Conservation (phyloP, 345 rosid species). For the Ceriops tagal region DNA sequence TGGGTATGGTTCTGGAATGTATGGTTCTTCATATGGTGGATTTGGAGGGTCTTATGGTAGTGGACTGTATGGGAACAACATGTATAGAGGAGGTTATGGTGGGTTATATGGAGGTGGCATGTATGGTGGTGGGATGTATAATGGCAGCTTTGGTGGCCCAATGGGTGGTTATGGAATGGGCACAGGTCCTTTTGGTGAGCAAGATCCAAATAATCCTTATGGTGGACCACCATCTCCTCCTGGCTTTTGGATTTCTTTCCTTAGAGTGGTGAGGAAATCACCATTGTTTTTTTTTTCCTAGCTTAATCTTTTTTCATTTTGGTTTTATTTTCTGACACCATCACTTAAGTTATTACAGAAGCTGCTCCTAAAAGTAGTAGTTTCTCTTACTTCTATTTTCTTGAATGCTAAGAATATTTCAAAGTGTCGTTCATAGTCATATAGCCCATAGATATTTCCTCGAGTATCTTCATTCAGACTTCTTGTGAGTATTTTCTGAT, state of each 20-base stretch:
- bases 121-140: slow-evolving; percentile 53
- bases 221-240: slow-evolving; percentile 92
- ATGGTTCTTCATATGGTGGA: slow-evolving; percentile 55
- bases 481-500: neutral
- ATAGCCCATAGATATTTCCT: too few relatives aligned
- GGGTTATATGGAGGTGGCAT: slow-evolving; percentile 62
- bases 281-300: neutral
- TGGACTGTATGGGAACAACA: slow-evolving; percentile 71
- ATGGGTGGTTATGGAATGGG: slow-evolving; percentile 97
- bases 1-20: slow-evolving; percentile 68
- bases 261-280: slow-evolving; percentile 60
- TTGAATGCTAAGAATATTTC: too few relatives aligned
- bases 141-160: slow-evolving; percentile 59
- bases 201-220: slow-evolving; percentile 85
- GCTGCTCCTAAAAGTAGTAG: neutral
- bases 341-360: neutral
- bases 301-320: neutral
- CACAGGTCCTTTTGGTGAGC: slow-evolving; percentile 78
- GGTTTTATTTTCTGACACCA: neutral
- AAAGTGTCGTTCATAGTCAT: too few relatives aligned
- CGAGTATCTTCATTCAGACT: neutral
- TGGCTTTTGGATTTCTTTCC: slow-evolving; percentile 96
- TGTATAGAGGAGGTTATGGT: slow-evolving; percentile 87
- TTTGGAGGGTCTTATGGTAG: slow-evolving; percentile 53
- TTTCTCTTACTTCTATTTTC: too few relatives aligned